Base-by-base conservation (phyloP, 169 alveolate genomes). In the Plasmodium falciparum region DNA sequence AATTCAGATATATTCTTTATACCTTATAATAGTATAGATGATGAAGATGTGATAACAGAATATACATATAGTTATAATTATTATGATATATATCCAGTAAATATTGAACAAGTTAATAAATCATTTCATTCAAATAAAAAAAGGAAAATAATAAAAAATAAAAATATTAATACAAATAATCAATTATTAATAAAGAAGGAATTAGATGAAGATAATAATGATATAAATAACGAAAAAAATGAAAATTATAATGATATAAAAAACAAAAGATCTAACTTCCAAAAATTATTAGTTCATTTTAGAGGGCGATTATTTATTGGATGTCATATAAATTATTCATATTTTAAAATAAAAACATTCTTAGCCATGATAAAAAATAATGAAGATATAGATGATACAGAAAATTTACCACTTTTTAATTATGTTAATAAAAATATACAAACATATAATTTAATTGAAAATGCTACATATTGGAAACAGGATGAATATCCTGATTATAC, bases 401-500 rank as follows among this genome's bases (percentile, higher is more conserved):
- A 33, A 11, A 29, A 29, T 15, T 17, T 12, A n/a, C 17, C 29
- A 22, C 13, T 11, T 5, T 33, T 54, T 1, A 6, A 63, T 11
- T 65, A 45, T 66, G 76, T 56, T 69, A 58, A 83, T 54, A 83
- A 83, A 56, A 72, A 69, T 39, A 83, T 83, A 83, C 62, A 83
- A 56, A 83, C 91, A 13, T 83, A 83, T 61, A 83, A 83, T 43
- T 29, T 54, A 56, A 83, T 83, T 58, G 7, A 69, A 3, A 56
- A 29, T 67, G 85, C 91, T 0, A 70, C 62, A 22, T 83, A 83
- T 69, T 83, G 91, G 91, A 83, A 83, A 29, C 91, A 83, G 45
- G 91, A 83, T 63, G 91, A 69, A 69, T 83, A 83, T 69, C 91
- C 91, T 5, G 91, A 83, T 83, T 49, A 69, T 29, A 33, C 74